phyloP scores from a whole-genome alignment of 805 yeast species.

The Debaryomyces hansenii region DNA sequence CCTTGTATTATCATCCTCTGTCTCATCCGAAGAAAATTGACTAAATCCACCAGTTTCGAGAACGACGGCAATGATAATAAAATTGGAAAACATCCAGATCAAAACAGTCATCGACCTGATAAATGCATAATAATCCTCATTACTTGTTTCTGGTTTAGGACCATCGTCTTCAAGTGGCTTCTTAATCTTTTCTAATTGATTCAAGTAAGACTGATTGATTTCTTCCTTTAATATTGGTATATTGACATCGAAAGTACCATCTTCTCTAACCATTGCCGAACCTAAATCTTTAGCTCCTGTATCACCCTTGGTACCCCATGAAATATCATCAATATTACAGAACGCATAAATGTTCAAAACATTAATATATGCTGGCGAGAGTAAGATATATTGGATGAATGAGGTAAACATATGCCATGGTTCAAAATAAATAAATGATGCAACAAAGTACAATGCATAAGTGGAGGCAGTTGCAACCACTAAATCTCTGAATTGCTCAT shows the following conservation, averaged over 20 bases:
- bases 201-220: slow-evolving; percentile 52
- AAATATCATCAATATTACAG: slow-evolving; percentile 69
- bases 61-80: slow-evolving; percentile 41
- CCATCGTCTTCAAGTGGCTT: slow-evolving; percentile 38
- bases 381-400: slow-evolving; percentile 49
- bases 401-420: slow-evolving; percentile 68
- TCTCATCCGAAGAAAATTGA: slow-evolving; percentile 27
- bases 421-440: slow-evolving; percentile 59
- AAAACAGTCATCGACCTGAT: slow-evolving; percentile 47
- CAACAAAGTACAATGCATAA: slow-evolving; percentile 58
- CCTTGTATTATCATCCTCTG: slow-evolving; percentile 30
- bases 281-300: slow-evolving; percentile 60
- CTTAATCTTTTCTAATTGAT: slow-evolving; percentile 53
- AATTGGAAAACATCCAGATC: slow-evolving; percentile 46
- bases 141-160: slow-evolving; percentile 24
- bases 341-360: slow-evolving; percentile 66
- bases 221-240: slow-evolving; percentile 49
- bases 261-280: slow-evolving; percentile 50
- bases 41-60: slow-evolving; percentile 45
- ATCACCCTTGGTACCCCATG: slow-evolving; percentile 77
- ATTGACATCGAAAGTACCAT: slow-evolving; percentile 58
- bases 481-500: slow-evolving; percentile 46
- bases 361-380: slow-evolving; percentile 54
- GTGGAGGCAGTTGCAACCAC: slow-evolving; percentile 62
- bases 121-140: slow-evolving; percentile 48